Percentiles rank a stretch among this genome's conserved stretches.
Conservation (phyloP, 2,329 filamentous ascomycete species). For the Epichloe hybrida region DNA sequence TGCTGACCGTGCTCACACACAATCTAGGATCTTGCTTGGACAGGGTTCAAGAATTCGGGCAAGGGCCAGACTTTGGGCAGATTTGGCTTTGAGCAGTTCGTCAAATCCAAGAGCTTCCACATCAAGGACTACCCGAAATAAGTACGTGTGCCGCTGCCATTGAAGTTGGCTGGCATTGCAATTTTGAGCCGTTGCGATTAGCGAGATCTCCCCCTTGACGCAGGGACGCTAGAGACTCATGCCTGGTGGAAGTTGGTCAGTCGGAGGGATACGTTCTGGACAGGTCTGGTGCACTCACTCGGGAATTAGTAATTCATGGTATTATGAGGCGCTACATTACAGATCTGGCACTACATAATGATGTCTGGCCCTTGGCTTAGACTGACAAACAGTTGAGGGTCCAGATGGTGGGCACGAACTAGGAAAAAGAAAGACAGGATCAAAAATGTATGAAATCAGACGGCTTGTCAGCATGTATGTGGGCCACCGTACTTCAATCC, state of each 20-base stretch:
- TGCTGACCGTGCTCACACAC: conserved; percentile 2
- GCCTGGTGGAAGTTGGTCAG: not conserved
- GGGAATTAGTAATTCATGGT: not conserved
- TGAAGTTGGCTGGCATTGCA: not conserved
- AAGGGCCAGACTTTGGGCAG: conserved; percentile 79
- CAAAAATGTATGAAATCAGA: not conserved
- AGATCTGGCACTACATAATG: not conserved
- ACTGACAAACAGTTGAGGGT: not conserved
- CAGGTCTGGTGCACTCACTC: not conserved
- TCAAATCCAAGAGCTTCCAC: conserved; percentile 93
- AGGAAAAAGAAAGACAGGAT: not conserved
- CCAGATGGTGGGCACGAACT: not conserved
- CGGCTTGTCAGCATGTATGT: not conserved
- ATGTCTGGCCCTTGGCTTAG: not conserved
- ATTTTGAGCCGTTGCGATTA: conserved; percentile 6
- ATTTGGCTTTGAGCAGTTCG: conserved; percentile 90
- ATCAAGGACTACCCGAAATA: conserved; percentile 67
- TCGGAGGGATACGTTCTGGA: not conserved
- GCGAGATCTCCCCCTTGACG: conserved; percentile 9
- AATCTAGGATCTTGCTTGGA: conserved; percentile 77
- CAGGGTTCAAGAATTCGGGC: conserved; percentile 94
- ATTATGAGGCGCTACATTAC: not conserved
- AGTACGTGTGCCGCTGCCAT: not conserved
- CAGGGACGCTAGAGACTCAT: not conserved
- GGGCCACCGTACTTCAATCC: not conserved